Conservation (phyloP, 495 filamentous ascomycete species). For the Chaetomium cochliodes region DNA sequence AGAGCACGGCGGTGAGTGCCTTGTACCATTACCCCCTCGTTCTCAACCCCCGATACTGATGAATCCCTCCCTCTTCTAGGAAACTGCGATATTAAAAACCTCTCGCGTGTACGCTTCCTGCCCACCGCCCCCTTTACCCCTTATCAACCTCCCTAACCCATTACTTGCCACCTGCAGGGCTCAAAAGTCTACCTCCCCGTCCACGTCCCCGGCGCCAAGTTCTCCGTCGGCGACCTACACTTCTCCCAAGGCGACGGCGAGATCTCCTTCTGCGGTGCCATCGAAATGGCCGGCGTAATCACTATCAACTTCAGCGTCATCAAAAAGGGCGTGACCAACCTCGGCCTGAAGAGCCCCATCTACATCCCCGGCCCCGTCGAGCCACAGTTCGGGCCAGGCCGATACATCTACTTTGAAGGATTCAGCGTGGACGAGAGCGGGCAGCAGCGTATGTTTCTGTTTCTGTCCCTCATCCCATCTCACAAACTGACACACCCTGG, state of each 20-base stretch:
- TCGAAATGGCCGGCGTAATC: slow-evolving; percentile 94
- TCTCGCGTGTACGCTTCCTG: slow-evolving; percentile 27
- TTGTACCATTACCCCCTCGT: slow-evolving; percentile 19
- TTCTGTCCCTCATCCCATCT: background rate
- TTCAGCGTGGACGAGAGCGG: slow-evolving; percentile 91
- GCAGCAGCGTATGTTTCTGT: slow-evolving; percentile 59
- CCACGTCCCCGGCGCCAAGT: slow-evolving; percentile 79
- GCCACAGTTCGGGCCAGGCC: slow-evolving; percentile 82
- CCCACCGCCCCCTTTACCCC: background rate
- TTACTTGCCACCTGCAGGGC: slow-evolving; percentile 48
- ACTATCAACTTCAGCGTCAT: slow-evolving; percentile 89
- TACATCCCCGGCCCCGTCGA: slow-evolving; percentile 90
- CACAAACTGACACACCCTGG: background rate
- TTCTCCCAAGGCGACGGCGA: slow-evolving; percentile 92
- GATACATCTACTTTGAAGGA: slow-evolving; percentile 90
- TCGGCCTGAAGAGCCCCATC: slow-evolving; percentile 83
- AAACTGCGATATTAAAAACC: slow-evolving; percentile 90
- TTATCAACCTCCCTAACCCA: slow-evolving; percentile 39
- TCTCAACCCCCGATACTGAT: slow-evolving; percentile 22
- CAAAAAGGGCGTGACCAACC: slow-evolving; percentile 72
- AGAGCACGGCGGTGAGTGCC: slow-evolving; percentile 56
- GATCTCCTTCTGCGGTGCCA: slow-evolving; percentile 94
- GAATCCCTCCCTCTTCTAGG: slow-evolving; percentile 39
- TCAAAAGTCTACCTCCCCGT: slow-evolving; percentile 89
- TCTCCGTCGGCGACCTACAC: slow-evolving; percentile 88